Evolutionary conservation across 768 basidiomycete species (phyloP).

Genomic region (Xerocomellus amylosporus): DNA sequence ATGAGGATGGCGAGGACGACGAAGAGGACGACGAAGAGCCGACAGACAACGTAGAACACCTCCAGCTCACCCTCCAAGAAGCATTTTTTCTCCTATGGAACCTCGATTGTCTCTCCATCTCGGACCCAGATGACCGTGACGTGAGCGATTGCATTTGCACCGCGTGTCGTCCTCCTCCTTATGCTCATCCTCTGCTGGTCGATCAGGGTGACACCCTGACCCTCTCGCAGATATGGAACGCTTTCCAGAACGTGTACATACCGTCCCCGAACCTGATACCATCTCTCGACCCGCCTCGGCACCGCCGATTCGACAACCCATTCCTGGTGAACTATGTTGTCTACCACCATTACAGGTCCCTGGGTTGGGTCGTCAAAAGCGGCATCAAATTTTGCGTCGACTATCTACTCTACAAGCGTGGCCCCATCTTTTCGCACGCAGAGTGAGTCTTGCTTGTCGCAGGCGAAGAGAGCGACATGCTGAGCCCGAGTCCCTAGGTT

Average conservation of each 20-base stretch:
- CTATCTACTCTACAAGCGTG: conserved; percentile 89
- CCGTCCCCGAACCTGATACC: conserved; percentile 38
- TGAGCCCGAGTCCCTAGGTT: conserved; percentile 52
- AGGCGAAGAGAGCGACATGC: neutral
- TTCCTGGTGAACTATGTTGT: conserved; percentile 87
- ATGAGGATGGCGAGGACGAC: conserved; percentile 30
- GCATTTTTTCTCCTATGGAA: conserved; percentile 87
- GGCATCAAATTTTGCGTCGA: conserved; percentile 98
- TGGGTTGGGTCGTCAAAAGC: conserved; percentile 95
- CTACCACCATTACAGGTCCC: conserved; percentile 92
- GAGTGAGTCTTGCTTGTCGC: conserved; percentile 58
- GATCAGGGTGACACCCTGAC: conserved; percentile 53
- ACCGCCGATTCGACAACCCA: conserved; percentile 78
- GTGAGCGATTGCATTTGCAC: conserved; percentile 40
- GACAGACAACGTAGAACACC: conserved; percentile 78
- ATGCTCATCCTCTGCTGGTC: neutral
- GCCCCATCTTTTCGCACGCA: conserved; percentile 93
- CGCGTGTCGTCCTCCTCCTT: neutral
- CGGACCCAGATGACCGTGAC: conserved; percentile 49
- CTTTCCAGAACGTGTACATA: conserved; percentile 58
- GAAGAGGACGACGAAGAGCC: conserved; percentile 44
- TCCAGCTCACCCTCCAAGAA: conserved; percentile 86
- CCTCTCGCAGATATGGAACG: conserved; percentile 57
- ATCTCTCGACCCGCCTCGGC: conserved; percentile 20
- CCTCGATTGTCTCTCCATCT: conserved; percentile 74